Conservation (phyloP, 345 rosid genomes). For the Camelina hispida region DNA sequence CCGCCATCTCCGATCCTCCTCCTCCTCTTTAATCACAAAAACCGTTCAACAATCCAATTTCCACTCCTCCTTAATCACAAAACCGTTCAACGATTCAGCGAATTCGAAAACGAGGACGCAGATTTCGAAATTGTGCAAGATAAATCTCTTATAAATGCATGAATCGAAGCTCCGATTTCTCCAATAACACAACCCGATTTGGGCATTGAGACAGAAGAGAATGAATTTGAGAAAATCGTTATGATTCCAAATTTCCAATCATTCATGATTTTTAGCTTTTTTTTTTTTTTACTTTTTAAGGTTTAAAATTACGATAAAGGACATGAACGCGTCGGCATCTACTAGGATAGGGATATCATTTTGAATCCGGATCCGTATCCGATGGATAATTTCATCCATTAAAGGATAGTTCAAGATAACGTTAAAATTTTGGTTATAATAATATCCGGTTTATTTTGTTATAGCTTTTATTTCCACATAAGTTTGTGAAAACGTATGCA, state of each 20-base stretch:
- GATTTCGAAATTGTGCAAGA: background rate
- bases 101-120: conserved; percentile 21
- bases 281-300: background rate
- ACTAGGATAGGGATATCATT: too few species aligned
- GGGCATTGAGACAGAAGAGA: conserved; percentile 23
- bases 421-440: too few species aligned
- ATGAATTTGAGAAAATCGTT: conserved; percentile 27
- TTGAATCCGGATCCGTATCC: too few species aligned
- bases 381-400: too few species aligned
- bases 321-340: background rate
- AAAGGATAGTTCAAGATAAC: too few species aligned
- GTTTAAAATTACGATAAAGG: background rate
- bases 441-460: too few species aligned
- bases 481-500: too few species aligned
- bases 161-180: conserved; percentile 18
- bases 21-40: conserved; percentile 3
- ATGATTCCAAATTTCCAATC: conserved; percentile 8
- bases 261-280: conserved; percentile 12
- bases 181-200: conserved; percentile 9
- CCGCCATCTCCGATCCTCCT: conserved; percentile 62
- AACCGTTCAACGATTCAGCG: background rate
- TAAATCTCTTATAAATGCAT: background rate
- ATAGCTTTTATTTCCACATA: too few species aligned
- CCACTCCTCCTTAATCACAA: background rate
- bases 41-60: background rate